A percentile compares a stretch with the other conserved stretches of the same genome.
Conservation (phyloP, 345 rosid species). For the Clausena lansium region DNA sequence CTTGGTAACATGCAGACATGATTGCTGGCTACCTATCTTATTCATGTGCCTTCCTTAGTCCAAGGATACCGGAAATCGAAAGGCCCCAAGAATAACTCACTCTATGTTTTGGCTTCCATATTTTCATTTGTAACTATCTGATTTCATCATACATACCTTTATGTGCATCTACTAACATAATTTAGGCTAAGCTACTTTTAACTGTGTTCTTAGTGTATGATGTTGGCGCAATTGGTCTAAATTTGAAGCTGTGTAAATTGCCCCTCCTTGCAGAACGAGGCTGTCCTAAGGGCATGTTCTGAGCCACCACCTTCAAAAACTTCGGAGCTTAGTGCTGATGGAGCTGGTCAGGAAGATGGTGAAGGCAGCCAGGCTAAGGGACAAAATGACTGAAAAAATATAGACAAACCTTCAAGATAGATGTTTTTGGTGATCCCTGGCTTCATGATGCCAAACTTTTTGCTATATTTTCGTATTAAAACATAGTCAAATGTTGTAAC, state of each 20-base stretch:
- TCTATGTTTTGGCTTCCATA: background rate
- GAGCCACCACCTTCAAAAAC: conserved; percentile 43
- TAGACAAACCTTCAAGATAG: conserved; percentile 6
- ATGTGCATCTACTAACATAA: background rate
- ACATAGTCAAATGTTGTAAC: conserved; percentile 5
- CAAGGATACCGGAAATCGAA: background rate
- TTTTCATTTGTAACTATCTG: background rate
- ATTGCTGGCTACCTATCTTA: background rate
- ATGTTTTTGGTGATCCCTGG: conserved; percentile 1
- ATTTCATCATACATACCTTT: background rate
- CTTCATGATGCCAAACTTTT: background rate
- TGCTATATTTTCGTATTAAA: background rate
- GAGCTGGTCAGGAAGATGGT: conserved; percentile 18
- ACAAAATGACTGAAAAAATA: conserved; percentile 16
- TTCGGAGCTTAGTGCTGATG: conserved; percentile 14
- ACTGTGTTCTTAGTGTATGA: background rate
- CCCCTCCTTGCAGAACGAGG: conserved; percentile 58
- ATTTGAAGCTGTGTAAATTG: conserved; percentile 1
- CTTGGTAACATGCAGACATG: background rate
- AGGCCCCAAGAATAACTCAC: background rate
- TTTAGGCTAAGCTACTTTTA: background rate
- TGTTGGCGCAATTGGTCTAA: conserved; percentile 1
- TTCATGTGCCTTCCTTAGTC: background rate
- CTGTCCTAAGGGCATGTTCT: conserved; percentile 60
- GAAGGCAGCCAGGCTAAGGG: conserved; percentile 18